Base-by-base conservation (phyloP, 495 filamentous ascomycete species). In the Lasiosphaeria ovina region DNA sequence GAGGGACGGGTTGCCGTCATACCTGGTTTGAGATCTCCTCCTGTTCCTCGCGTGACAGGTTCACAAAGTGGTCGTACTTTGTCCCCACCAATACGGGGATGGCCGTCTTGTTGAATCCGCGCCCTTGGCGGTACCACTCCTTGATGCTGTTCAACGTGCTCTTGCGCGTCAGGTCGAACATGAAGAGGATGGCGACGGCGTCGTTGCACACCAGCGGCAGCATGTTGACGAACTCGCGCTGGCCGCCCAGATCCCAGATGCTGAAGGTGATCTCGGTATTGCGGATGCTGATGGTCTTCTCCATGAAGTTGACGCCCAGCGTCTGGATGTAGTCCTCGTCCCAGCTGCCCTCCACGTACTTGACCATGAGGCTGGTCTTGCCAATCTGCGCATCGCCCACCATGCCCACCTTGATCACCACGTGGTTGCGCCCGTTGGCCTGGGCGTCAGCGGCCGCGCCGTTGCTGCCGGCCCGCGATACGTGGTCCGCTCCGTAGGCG, bases 241-340 rank as follows among this genome's bases (percentile, higher is more conserved):
- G 94, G 63, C 94, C 94, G 66, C 94, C 94, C 40, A 98, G 79
- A 82, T 98, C 94, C 94, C 94, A 98, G 71, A 98, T 98, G 49
- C 90, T 95, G 76, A 98, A 98, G 38, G 94, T 98, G 68, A 98
- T 98, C 73, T 98, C 94, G n/a, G 94, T 98, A 74, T 98, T 98
- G 57, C 94, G 92, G 73, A 98, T 98, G 58, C 89, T 93, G 71
- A 98, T 98, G 10, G 94, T 98, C 79, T 98, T 98, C 74, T 98
- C 94, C 94, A 98, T 98, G 79, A 98, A 98, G 71, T 98, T 98
- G 75, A 98, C 94, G 59, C 93, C 94, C 52, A 98, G 77, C 33
- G 94, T 98, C 77, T 98, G 94, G 67, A 98, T 98, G 75, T 98
- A 98, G 75, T 98, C 94, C 76, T 98, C 94, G 74, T 98, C 94